Percentiles rank a stretch among this genome's conserved stretches.
Evolutionary conservation across 208 protist genomes (phyloP).

Genomic region (Crithidia fasciculata): DNA sequence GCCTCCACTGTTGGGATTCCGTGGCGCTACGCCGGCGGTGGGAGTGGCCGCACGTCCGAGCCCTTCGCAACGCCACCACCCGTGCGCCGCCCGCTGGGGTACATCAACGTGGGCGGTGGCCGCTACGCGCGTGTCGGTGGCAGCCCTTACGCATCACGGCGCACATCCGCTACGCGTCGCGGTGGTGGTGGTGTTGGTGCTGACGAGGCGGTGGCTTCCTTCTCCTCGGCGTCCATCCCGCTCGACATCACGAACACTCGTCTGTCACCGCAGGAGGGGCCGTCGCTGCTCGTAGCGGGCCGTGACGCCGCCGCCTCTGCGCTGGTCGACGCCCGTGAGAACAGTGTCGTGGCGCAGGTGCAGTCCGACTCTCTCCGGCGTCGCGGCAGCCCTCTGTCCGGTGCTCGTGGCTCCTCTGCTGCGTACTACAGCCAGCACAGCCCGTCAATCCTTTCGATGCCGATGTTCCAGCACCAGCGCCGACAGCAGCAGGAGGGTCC

Average conservation of each 20-base stretch:
- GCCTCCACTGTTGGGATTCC: slow-evolving; percentile 43
- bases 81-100: slow-evolving; percentile 64
- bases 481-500: background rate
- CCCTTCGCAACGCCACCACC: slow-evolving; percentile 40
- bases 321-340: slow-evolving; percentile 9
- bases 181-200: background rate
- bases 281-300: background rate
- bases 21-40: slow-evolving; percentile 53
- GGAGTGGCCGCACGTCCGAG: slow-evolving; percentile 13
- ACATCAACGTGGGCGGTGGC: slow-evolving; percentile 63
- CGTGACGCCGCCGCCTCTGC: slow-evolving; percentile 9
- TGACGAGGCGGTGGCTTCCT: background rate
- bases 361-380: background rate
- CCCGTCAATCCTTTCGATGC: background rate
- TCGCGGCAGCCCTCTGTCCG: background rate
- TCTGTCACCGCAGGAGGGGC: background rate
- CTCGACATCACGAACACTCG: slow-evolving; percentile 17
- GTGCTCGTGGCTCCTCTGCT: background rate
- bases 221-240: slow-evolving; percentile 15
- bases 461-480: background rate
- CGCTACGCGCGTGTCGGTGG: slow-evolving; percentile 40
- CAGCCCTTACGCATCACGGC: slow-evolving; percentile 37
- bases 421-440: slow-evolving; percentile 1
- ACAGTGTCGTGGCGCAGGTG: slow-evolving; percentile 11
- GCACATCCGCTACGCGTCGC: background rate